phyloP scores from a whole-genome alignment of 805 yeast species.

The Metschnikowia anglica region DNA sequence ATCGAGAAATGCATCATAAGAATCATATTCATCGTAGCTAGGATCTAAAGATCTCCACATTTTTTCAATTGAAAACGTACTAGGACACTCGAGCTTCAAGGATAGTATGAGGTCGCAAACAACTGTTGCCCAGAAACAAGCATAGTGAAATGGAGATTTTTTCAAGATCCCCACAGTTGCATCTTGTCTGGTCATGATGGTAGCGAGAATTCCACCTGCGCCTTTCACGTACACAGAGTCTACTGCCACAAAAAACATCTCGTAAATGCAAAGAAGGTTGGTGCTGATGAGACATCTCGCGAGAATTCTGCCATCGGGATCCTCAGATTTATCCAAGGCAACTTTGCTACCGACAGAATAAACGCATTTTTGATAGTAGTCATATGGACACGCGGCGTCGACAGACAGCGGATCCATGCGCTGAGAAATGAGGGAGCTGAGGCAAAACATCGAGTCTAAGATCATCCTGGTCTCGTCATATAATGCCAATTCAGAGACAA shows the following conservation, averaged over 20 bases:
- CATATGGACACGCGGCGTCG: slow-evolving; percentile 34
- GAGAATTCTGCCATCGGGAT: slow-evolving; percentile 28
- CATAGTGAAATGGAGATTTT: slow-evolving; percentile 30
- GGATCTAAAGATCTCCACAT: slow-evolving; percentile 38
- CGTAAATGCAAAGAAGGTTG: slow-evolving; percentile 37
- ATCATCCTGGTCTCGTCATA: slow-evolving; percentile 41
- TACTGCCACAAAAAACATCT: slow-evolving; percentile 38
- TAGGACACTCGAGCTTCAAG: slow-evolving; percentile 31
- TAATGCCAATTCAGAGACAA: slow-evolving; percentile 38
- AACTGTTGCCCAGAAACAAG: slow-evolving; percentile 40
- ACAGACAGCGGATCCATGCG: slow-evolving; percentile 29
- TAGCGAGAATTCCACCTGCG: slow-evolving; percentile 34
- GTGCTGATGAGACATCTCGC: slow-evolving; percentile 40
- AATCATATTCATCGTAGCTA: slow-evolving; percentile 21
- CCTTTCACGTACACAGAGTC: slow-evolving; percentile 40
- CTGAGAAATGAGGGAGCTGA: slow-evolving; percentile 37
- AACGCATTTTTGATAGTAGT: slow-evolving; percentile 38
- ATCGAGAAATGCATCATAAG: slow-evolving; percentile 10
- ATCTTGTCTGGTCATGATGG: slow-evolving; percentile 26
- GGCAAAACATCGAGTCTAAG: slow-evolving; percentile 36
- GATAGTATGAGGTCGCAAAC: slow-evolving; percentile 37
- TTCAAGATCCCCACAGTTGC: slow-evolving; percentile 24
- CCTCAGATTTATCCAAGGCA: slow-evolving; percentile 26
- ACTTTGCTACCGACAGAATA: slow-evolving; percentile 33
- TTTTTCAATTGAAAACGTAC: slow-evolving; percentile 31